Base-by-base conservation (phyloP, 495 filamentous ascomycete species). In the Rusavskia elegans region DNA sequence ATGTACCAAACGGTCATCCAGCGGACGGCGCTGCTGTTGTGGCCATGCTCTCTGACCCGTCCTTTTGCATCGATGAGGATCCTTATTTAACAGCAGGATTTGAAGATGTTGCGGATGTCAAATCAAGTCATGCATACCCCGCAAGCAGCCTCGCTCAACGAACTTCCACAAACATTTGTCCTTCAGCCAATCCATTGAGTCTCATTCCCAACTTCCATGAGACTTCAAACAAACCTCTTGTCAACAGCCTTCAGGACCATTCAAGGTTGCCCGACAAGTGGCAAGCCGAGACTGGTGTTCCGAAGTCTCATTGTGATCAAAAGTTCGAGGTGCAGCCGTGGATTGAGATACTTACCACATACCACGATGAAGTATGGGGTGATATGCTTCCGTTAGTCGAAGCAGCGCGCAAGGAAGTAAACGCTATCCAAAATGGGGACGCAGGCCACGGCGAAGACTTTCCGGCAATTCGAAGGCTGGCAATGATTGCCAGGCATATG, bases 321-420 rank as follows among this genome's bases (percentile, higher is more conserved):
- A 58, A 53, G 7, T 45, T 54, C 5, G 58, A 68, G 8, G 61
- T 46, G 6, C 8, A 29, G 64, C 21, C 70, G 68, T 83, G 83
- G 84, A 66, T 78, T 11, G 64, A 66, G 37, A 76, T 85, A 2
- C 71, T 87, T 57, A 80, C 74, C 37, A 66, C 69, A 32, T 88
- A 88, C 59, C 74, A 79, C 32, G 82, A 88, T 63, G 82, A 87
- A 53, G 82, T 90, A 11, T 90, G 85, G 85, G 85, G 84, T 54
- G 81, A 80, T 55, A 63, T 87, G 40, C 58, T 70, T 20, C 74
- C 78, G n/a, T 67, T 82, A 38, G 68, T 85, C 30, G 68, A 76
- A 53, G 73, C 77, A 44, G 83, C 84, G n/a, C 68, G 68, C 39
- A 59, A 67, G 48, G 85, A 89, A 60, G 63, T 85, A 37, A 66